Conservation (phyloP, 2,329 filamentous ascomycete species). For the Mycosphaerella sp. region DNA sequence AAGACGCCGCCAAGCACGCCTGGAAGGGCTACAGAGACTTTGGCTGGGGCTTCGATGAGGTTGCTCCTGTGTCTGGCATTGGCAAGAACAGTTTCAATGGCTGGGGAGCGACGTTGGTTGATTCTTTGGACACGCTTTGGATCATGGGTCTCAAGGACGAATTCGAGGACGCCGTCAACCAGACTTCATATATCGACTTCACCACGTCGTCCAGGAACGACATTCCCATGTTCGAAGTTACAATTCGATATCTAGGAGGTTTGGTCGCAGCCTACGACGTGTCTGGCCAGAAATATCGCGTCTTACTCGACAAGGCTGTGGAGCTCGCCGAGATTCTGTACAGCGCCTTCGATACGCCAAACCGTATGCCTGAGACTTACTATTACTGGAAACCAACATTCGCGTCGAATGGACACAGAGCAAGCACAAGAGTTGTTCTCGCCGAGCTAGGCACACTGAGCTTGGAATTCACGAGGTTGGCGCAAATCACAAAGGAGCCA, state of each 20-base stretch:
- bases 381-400: constrained; percentile 69
- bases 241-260: constrained; percentile 85
- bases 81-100: constrained; percentile 79
- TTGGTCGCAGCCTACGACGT: constrained; percentile 82
- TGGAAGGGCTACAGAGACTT: constrained; percentile 76
- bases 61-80: constrained; percentile 63
- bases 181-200: constrained; percentile 72
- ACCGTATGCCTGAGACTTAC: constrained; percentile 80
- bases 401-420: constrained; percentile 58
- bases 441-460: constrained; percentile 72
- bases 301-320: constrained; percentile 69
- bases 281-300: constrained; percentile 59
- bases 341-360: constrained; percentile 83
- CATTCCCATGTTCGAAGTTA: constrained; percentile 90
- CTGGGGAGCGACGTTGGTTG: constrained; percentile 83
- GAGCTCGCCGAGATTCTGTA: constrained; percentile 76
- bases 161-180: constrained; percentile 69
- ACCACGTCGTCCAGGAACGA: constrained; percentile 60
- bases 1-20: constrained; percentile 65
- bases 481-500: constrained; percentile 72
- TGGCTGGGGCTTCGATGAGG: constrained; percentile 83
- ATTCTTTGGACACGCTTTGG: constrained; percentile 77
- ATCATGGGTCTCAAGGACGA: constrained; percentile 75
- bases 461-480: constrained; percentile 83
- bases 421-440: constrained; percentile 51